Conservation (phyloP, 768 basidiomycete genomes). For the Ephemerocybe angulata region DNA sequence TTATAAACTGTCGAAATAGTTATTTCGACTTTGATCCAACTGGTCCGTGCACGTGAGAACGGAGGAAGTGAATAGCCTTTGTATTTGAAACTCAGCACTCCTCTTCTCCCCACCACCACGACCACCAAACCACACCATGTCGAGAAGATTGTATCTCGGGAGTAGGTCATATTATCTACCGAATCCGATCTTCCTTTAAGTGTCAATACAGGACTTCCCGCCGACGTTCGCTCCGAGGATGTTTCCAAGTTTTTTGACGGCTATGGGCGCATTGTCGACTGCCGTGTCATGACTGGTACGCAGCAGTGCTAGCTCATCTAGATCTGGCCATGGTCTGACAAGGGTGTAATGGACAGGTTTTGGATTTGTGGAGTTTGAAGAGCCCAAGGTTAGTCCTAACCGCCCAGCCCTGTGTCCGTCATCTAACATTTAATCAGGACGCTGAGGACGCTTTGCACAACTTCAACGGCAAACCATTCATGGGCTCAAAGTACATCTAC, state of each 20-base stretch:
- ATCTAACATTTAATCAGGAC: constrained; percentile 50
- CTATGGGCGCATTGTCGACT: constrained; percentile 84
- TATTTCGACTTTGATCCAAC: not conserved
- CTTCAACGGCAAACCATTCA: constrained; percentile 85
- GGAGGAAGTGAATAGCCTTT: constrained; percentile 20
- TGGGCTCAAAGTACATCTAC: constrained; percentile 71
- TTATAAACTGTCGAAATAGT: not conserved
- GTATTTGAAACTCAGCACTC: constrained; percentile 45
- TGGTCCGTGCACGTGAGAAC: constrained; percentile 43
- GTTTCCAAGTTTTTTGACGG: constrained; percentile 88
- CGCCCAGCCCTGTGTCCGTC: not conserved
- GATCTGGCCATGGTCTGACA: constrained; percentile 6
- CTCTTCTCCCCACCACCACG: constrained; percentile 25
- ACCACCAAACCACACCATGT: too few species aligned
- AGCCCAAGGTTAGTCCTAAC: constrained; percentile 51
- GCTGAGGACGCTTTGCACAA: constrained; percentile 90
- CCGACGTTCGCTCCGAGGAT: constrained; percentile 80
- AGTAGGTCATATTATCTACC: constrained; percentile 39
- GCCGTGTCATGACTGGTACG: constrained; percentile 91
- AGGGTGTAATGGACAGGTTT: constrained; percentile 52
- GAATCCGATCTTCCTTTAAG: not conserved
- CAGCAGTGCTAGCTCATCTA: constrained; percentile 10
- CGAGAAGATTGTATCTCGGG: constrained; percentile 82
- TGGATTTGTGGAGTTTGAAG: constrained; percentile 97
- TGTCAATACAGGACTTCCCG: constrained; percentile 60